phyloP scores from a whole-genome alignment of 306 rosid species.

The Trifolium pratense region DNA sequence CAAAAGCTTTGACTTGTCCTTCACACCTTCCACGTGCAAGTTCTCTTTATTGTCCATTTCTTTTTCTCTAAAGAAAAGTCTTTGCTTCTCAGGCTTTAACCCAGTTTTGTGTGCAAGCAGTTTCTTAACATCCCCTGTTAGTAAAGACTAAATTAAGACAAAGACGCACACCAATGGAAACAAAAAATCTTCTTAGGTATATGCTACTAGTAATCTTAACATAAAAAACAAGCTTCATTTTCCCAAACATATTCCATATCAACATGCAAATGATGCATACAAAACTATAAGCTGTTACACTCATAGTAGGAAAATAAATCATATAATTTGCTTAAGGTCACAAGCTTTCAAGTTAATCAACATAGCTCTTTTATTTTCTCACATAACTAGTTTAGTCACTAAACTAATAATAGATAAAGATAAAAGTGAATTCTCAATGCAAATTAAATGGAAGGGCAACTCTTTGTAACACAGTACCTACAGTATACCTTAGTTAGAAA shows the following conservation, averaged over 20 bases:
- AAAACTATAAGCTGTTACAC: background rate
- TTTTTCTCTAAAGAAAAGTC: conserved; percentile 71
- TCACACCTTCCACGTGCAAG: conserved; percentile 74
- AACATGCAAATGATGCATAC: conserved; percentile 8
- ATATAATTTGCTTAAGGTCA: conserved; percentile 6
- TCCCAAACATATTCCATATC: conserved; percentile 23
- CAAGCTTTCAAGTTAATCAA: conserved; percentile 17
- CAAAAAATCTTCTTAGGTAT: conserved; percentile 6
- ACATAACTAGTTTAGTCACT: background rate
- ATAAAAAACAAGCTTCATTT: conserved; percentile 7
- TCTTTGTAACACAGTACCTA: background rate
- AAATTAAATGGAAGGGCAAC: background rate
- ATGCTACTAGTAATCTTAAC: conserved; percentile 11
- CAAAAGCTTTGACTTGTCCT: conserved; percentile 70
- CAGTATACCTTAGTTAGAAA: background rate
- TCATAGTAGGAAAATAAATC: background rate
- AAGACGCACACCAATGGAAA: conserved; percentile 27
- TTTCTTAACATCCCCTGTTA: conserved; percentile 77
- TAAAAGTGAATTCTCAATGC: background rate
- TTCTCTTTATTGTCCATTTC: conserved; percentile 74
- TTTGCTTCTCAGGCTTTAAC: conserved; percentile 68
- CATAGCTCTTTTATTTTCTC: conserved; percentile 10
- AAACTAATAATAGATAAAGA: background rate
- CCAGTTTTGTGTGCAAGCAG: conserved; percentile 65
- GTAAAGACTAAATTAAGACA: conserved; percentile 32